Conservation (phyloP, 805 yeast genomes). For the Wickerhamomyces rabaulensis region DNA sequence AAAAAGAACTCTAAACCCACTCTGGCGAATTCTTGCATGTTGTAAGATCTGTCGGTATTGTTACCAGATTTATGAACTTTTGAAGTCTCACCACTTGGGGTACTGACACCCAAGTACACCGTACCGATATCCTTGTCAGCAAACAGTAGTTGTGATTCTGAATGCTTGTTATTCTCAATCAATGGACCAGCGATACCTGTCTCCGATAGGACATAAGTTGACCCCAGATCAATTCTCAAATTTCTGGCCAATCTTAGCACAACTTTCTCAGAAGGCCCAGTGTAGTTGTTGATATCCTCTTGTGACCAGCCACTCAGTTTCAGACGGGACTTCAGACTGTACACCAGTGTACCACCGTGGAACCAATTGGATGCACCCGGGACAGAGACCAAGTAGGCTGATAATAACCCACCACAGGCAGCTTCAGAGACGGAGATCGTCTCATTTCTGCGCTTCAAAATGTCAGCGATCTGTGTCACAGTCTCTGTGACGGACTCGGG, state of each 20-base stretch:
- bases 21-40: constrained; percentile 74
- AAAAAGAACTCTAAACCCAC: constrained; percentile 58
- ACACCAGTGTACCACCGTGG: constrained; percentile 79
- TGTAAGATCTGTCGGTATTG: constrained; percentile 46
- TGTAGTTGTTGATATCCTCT: constrained; percentile 62
- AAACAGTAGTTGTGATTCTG: constrained; percentile 13
- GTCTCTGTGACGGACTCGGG: constrained; percentile 46
- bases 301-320: constrained; percentile 76
- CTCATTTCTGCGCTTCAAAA: constrained; percentile 47
- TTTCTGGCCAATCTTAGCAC: constrained; percentile 75
- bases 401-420: constrained; percentile 83
- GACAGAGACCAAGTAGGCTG: constrained; percentile 74
- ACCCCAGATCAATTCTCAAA: constrained; percentile 72
- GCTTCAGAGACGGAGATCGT: constrained; percentile 82
- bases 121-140: constrained; percentile 48
- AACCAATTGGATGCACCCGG: constrained; percentile 84
- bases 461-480: constrained; percentile 52
- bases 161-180: constrained; percentile 30
- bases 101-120: constrained; percentile 66
- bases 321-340: constrained; percentile 69
- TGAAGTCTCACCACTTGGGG: constrained; percentile 55
- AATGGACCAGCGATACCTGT: constrained; percentile 85
- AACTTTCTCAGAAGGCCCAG: constrained; percentile 78
- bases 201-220: constrained; percentile 77
- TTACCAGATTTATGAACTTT: constrained; percentile 38